Base-by-base conservation (phyloP, 2,329 filamentous ascomycete genomes). In the Claviceps africana region DNA sequence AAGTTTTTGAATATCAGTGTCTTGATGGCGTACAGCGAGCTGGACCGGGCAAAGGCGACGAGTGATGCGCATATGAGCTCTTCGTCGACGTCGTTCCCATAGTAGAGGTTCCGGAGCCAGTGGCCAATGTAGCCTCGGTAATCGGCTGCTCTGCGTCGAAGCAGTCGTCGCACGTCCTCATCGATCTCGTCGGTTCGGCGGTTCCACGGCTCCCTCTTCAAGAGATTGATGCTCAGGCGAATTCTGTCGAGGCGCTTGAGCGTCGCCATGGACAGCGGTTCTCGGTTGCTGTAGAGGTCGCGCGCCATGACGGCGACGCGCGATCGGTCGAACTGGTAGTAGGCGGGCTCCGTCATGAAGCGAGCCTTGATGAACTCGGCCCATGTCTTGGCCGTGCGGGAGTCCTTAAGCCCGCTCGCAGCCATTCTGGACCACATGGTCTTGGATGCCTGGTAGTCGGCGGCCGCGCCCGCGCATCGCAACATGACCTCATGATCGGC, bases 311-410 rank as follows among this genome's bases (percentile, higher is more conserved):
- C 58, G 21, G 69, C 66, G 28, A 72, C 64, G 2, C 67, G 62
- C 0, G 62, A 55, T 47, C 70, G 67, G 53, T 76, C 70, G 39
- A 70, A 70, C 48, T 75, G 70, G 31, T 70, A 68, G 59, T 77
- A 78, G 0, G 71, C 50, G 0, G 70, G 66, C 21, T 75, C 68
- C 0, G 69, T 68, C 47, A 75, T 58, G 57, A 72, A 78, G 1
- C 73, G 69, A 4, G 73, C 69, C 54, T 69, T 70, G 55, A 76
- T 57, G 56, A 71, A 77, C 55, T 78, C 76, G 43, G 59, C 55
- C 62, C 71, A 75, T 2, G 65, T 62, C 21, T 59, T 56, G 2
- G 64, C 59, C 1, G 62, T 64, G 28, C 69, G 64, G 54, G 61
- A 62, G 1, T 56, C 46, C 52, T 59, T 61, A 48, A 68, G 28